Percentiles rank a stretch among this genome's conserved stretches.
phyloP scores from a whole-genome alignment of 768 basidiomycete genomes.

The Suillus placidus region DNA sequence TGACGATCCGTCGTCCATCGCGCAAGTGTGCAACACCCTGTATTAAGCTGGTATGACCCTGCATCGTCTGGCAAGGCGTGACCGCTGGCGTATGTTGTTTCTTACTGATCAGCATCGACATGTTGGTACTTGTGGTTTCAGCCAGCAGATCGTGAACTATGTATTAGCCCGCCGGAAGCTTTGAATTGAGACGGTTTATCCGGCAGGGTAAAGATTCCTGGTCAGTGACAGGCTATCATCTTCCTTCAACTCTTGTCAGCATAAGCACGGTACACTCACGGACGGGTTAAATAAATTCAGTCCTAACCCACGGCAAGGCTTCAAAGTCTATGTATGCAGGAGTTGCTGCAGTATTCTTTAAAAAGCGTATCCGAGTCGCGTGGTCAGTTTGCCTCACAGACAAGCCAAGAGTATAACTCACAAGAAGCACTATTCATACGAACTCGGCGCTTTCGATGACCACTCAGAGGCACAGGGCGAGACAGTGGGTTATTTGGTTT shows the following conservation, averaged over 20 bases:
- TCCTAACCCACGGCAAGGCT: background rate
- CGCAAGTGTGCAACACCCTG: background rate
- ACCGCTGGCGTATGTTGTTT: background rate
- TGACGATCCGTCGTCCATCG: background rate
- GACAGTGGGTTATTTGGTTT: background rate
- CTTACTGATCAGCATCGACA: background rate
- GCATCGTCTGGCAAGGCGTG: background rate
- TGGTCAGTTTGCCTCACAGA: background rate
- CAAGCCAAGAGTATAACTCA: background rate
- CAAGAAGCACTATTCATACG: background rate
- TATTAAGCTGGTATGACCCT: background rate
- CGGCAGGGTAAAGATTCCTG: background rate
- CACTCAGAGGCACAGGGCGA: background rate
- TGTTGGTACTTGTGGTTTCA: background rate
- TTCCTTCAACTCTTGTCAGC: background rate
- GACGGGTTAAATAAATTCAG: background rate
- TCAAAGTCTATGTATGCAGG: background rate
- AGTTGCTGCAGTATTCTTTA: background rate
- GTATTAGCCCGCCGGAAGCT: background rate
- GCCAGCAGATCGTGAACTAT: background rate
- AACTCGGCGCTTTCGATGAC: background rate
- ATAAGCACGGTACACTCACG: background rate
- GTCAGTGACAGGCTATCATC: background rate
- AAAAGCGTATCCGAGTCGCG: background rate
- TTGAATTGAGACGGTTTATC: background rate